phyloP scores from a whole-genome alignment of 2,329 filamentous ascomycete species.

The Venturia effusa region DNA sequence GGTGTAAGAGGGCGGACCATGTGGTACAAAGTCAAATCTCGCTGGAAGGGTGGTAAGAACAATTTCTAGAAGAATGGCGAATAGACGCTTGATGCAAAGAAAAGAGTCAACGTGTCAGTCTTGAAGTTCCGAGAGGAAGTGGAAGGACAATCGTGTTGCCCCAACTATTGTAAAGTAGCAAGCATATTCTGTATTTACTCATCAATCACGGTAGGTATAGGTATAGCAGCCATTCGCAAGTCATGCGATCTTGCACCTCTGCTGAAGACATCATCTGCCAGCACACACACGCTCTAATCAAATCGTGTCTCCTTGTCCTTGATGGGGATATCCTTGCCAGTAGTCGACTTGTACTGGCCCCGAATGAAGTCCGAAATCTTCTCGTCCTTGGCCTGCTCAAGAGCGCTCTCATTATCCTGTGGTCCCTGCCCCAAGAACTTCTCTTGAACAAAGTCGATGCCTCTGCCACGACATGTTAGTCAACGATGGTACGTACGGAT shows the following conservation, averaged over 20 bases:
- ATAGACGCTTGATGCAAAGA: no score
- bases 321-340: slow-evolving; percentile 37
- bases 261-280: neutral
- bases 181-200: neutral
- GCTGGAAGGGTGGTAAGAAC: no score
- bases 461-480: neutral
- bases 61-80: no score
- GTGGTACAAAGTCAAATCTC: no score
- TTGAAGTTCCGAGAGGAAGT: no score
- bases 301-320: slow-evolving; percentile 2
- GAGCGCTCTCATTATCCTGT: slow-evolving; percentile 56
- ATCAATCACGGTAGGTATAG: neutral
- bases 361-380: slow-evolving; percentile 65
- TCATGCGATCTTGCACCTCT: neutral
- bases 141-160: neutral
- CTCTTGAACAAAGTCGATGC: slow-evolving; percentile 48
- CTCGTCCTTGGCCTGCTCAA: slow-evolving; percentile 78
- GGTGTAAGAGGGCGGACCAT: no score
- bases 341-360: slow-evolving; percentile 55
- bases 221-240: neutral
- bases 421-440: slow-evolving; percentile 58
- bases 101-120: no score
- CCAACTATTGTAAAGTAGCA: neutral
- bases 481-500: neutral
- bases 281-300: neutral